Evolutionary conservation across 2,329 filamentous ascomycete genomes (phyloP), one percentile per base, ranked within the genome.

Genomic region (Colletotrichum sp.): DNA sequence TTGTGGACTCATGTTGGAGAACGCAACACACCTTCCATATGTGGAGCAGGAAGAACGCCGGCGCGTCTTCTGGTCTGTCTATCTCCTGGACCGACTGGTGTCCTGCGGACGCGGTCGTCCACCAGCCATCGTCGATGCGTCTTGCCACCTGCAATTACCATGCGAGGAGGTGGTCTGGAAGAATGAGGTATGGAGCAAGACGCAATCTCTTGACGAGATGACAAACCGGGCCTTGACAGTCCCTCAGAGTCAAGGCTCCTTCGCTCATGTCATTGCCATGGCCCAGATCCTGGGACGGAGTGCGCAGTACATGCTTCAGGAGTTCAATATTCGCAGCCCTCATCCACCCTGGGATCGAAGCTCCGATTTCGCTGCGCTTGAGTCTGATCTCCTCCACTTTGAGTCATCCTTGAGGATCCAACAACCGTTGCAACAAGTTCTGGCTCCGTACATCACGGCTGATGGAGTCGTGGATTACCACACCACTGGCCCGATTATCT

Each of bases 31-130:
- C 3, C 15, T 59, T 28, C 55, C 55, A 28, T 59, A 59, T 28
- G 66, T 75, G 7, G 80, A 84, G 28, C 77, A 80, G 64, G 84
- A 84, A 69, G 84, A 85, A 71, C 79, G 82, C n/a, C 77, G 84
- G 7, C 77, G 81, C 13, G 80, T 82, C 0, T 86, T 85, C 63
- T 86, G 84, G 84, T 86, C 84, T 5, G 79, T 86, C 24, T 86
- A 85, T 69, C 79, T 86, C 8, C 78, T 85, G 2, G 84, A 86
- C 71, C 81, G 81, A 39, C 79, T 86, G 6, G 80, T 84, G 8
- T 85, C 83, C 16, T 85, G 84, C 72, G 84, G 82, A 4, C 80
- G 82, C 8, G 79, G 80, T 44, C 79, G 84, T 22, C 83, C 84
- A 2, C 80, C 82, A 4, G 81, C 83, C 6, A 80, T 86, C 44